A percentile compares a stretch with the other conserved stretches of the same genome.
Evolutionary conservation across 345 rosid genomes (phyloP).

Genomic region (Anastatica hierochuntica): DNA sequence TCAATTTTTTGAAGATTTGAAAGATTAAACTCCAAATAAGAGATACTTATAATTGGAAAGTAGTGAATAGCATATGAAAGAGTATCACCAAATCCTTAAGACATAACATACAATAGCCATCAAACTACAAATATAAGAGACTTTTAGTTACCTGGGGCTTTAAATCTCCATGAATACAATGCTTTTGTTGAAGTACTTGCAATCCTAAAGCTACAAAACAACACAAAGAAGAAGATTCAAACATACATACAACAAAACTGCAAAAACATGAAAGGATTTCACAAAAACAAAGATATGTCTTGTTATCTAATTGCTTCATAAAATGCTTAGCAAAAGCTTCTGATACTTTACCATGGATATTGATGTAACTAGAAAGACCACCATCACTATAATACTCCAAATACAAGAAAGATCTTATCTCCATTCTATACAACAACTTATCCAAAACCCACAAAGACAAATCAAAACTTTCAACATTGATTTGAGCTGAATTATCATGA

Average conservation of each 20-base stretch:
- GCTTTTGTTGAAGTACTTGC: slow-evolving; percentile 74
- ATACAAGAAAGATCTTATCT: slow-evolving; percentile 58
- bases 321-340: slow-evolving; percentile 68
- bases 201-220: slow-evolving; percentile 72
- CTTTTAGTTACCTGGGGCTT: slow-evolving; percentile 97
- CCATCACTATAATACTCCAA: slow-evolving; percentile 85
- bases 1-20: too few relatives aligned
- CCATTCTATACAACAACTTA: slow-evolving; percentile 34
- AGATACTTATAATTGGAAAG: too few relatives aligned
- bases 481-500: too few relatives aligned
- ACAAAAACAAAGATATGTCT: too few relatives aligned
- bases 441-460: too few relatives aligned
- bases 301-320: slow-evolving; percentile 79
- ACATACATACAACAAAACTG: not conserved
- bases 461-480: too few relatives aligned
- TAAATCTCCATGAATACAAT: slow-evolving; percentile 73
- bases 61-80: too few relatives aligned
- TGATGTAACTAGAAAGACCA: slow-evolving; percentile 61
- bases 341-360: slow-evolving; percentile 53
- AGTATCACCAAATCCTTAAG: too few relatives aligned
- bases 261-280: not conserved
- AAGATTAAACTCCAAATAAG: too few relatives aligned
- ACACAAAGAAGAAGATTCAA: not conserved
- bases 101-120: too few relatives aligned
- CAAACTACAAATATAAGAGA: too few relatives aligned